Base-by-base conservation (phyloP, 306 rosid species). In the Mucuna pruriens region DNA sequence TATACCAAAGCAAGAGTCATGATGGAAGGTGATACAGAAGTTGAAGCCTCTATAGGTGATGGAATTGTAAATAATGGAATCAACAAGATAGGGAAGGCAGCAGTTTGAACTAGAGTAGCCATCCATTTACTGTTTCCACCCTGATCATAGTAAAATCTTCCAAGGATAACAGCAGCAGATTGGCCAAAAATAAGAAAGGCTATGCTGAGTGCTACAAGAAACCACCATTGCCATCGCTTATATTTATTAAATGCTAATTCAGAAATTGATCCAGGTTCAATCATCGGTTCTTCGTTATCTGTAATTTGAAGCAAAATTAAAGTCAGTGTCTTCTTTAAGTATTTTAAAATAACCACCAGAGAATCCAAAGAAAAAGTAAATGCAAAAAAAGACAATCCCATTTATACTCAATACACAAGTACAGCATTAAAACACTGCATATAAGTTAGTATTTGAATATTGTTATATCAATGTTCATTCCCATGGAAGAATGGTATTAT, bases 41-140 rank as follows among this genome's bases (percentile, higher is more conserved):
- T 67, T 8, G 90, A 81, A 67, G 88, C 65, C 72, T 86, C 88
- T 29, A 61, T 54, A 40, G 86, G 38, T 3, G 92, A 82, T 71
- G 88, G 87, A 64, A 89, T 81, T 57, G 89, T 36, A 46, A 83
- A 85, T n/a, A 91, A 85, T 0, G 97, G 97, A 86, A 92, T 65
- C 3, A 49, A 52, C 22, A 95, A 90, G 44, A 90, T 3, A 9
- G 99, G 99, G 81, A 93, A 95, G 51, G 89, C 97, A 45, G 83
- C 86, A 54, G 98, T 94, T 85, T 94, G 97, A 82, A 94, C 98
- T 79, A 92, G 76, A 57, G 98, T 94, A 70, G 98, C 92, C 91
- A 93, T 83, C 99, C 99, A 95, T 76, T 86, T 93, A 82, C 99
- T 95, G 22, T 88, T 91, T 63, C 99, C 99, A 61, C 97, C 99